Base-by-base conservation (phyloP, 257 asterid genomes). In the Fraxinus anomala region DNA sequence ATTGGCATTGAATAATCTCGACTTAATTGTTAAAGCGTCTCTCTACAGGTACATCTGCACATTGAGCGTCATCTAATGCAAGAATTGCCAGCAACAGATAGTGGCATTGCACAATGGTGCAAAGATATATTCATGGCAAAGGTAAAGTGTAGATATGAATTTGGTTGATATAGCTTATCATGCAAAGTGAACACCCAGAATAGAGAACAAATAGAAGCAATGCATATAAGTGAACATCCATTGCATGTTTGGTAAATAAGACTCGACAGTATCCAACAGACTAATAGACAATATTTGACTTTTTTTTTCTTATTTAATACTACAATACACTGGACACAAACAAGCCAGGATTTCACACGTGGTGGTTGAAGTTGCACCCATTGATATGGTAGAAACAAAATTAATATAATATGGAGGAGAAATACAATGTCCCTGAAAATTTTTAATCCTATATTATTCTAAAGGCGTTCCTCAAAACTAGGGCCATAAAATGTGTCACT, bases 91-190 rank as follows among this genome's bases (percentile, higher is more conserved):
- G 92, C 81, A 86, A 91, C 92, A 39, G 76, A 80, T 21, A 80
- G 86, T 71, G 96, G 85, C 69, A 88, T 92, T 78, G 87, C 96
- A n/a, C 96, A 94, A 73, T 94, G 97, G 98, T 94, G 98, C 86
- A 90, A 85, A 85, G 97, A 94, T 75, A 82, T 81, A 74, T 94
- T 91, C 75, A 94, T 94, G 69, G 89, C 86, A 51, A 94, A 94
- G 97, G 97, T 87, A 85, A 66, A 23, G 40, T 72, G 61, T 19
- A 63, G 69, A 23, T 26, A 24, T 63, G 69, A 63, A 63, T 63
- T 24, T 63, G 69, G 33, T 12, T 10, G 69, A 63, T 63, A 63
- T 9, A n/a, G 65, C 12, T 54, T 54, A 16, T 54, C 10, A 6
- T 54, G 65, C 65, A 5, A 54, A 54, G 8, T n/a, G 24, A 54